Base-by-base conservation (phyloP, 2,329 filamentous ascomycete species). In the Fusarium succisae region DNA sequence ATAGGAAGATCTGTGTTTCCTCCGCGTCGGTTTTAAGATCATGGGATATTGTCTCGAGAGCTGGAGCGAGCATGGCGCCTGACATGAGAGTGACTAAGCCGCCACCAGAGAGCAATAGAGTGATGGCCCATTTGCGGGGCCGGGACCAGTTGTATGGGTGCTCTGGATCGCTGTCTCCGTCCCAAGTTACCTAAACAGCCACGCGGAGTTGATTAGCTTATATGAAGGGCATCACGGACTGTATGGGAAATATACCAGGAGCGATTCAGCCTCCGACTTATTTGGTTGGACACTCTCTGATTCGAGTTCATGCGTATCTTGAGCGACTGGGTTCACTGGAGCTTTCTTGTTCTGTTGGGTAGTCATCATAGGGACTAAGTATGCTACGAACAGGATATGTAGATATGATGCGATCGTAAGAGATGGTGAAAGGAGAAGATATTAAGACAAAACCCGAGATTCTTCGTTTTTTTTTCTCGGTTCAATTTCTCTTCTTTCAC, bases 401-500 rank as follows among this genome's bases (percentile, higher is more conserved):
- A 10, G 26, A 28, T 48, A 5, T 11, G 9, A 15, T 22, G 9
- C 9, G 4, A 15, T 5, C 6, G 11, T 15, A 4, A 7, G 44
- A 45, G 24, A 9, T 20, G 17, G 24, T 3, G 15, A 28, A 48
- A 47, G 4, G 8, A 5, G 3, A 4, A 15, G 8, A 3, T 11
- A 17, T 8, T 11, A 14, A 28, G 18, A 15, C 13, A 8, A 11
- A 4, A 11, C 11, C 1, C 13, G 26, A 28, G 8, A 28, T 8
- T 47, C n/a, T n/a, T n/a, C n/a, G n/a, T n/a, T 14, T 6, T 28
- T 28, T 10, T 8, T 4, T 3, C 18, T 22, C 26, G 26, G 13
- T 1, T 11, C 22, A 0, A 20, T 8, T 22, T 22, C 15, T 2
- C 10, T 5, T 11, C 15, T 8, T 10, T 7, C 4, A 28, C 26